Conservation (phyloP, 805 yeast genomes). For the Ogataea trehalophila region DNA sequence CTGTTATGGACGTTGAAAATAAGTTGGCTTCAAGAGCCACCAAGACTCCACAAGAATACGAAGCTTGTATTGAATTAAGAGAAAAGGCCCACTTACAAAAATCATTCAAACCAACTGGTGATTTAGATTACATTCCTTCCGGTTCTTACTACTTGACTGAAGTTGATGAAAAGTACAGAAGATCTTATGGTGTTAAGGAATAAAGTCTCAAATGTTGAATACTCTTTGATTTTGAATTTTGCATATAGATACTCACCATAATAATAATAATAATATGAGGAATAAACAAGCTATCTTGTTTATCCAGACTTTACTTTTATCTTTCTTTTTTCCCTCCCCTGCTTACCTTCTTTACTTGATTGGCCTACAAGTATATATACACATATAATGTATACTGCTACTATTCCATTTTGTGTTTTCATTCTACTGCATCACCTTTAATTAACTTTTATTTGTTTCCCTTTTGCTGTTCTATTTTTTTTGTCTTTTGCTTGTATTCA, state of each 20-base stretch:
- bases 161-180: constrained; percentile 84
- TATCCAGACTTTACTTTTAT: background rate
- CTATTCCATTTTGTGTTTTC: too few species aligned
- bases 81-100: constrained; percentile 86
- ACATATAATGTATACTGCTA: too few species aligned
- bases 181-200: constrained; percentile 69
- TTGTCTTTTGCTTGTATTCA: too few species aligned
- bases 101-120: constrained; percentile 73
- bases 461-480: too few species aligned
- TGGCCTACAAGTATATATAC: too few species aligned
- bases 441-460: too few species aligned
- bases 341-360: background rate
- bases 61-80: constrained; percentile 76
- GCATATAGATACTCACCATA: background rate
- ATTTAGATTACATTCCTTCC: constrained; percentile 58
- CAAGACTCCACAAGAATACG: constrained; percentile 75
- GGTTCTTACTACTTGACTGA: constrained; percentile 83
- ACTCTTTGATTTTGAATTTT: background rate
- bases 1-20: constrained; percentile 60
- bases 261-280: background rate
- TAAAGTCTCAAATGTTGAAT: constrained; percentile 22
- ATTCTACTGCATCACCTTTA: too few species aligned
- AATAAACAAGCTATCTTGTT: background rate
- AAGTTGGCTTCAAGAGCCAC: constrained; percentile 61
- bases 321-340: background rate